These are phyloP conservation scores for Primulina tabacum DNA, from an alignment of 257 asterid species.

Conservation along the genomic window DNA sequence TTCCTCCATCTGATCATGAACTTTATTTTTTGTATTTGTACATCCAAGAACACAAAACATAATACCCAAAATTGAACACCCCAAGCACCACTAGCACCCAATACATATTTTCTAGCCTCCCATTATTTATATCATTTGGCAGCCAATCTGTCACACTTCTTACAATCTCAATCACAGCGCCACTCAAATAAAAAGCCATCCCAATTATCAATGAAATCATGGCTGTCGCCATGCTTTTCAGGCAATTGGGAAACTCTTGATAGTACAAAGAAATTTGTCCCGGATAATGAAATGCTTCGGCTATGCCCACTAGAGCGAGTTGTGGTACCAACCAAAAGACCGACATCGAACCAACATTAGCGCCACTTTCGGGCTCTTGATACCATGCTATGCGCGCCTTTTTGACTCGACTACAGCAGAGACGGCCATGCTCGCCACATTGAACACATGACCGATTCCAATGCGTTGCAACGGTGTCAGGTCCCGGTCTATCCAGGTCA, in stretches of 20 bases:
- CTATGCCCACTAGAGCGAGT: conserved; percentile 31
- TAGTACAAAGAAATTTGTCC: conserved; percentile 38
- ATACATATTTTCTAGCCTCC: neutral
- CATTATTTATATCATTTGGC: neutral
- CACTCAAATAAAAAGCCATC: neutral
- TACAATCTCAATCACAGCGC: neutral
- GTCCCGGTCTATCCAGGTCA: neutral
- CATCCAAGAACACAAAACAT: neutral
- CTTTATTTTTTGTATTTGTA: neutral
- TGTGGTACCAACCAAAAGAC: conserved; percentile 49
- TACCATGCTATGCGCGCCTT: conserved; percentile 11
- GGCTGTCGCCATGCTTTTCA: conserved; percentile 38
- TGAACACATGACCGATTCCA: conserved; percentile 44
- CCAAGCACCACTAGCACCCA: neutral
- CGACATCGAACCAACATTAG: conserved; percentile 15
- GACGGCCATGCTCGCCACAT: conserved; percentile 43
- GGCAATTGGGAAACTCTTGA: conserved; percentile 33
- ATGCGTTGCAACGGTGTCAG: conserved; percentile 28
- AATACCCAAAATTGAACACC: neutral
- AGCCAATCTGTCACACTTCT: neutral
- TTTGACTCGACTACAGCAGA: conserved; percentile 45
- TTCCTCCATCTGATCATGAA: no score
- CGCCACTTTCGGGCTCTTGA: no score
- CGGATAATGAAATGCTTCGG: conserved; percentile 47
- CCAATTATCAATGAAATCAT: conserved; percentile 33